Evolutionary conservation across 352 stramenopile species (phyloP).

Genomic region (Phytophthora quininea): DNA sequence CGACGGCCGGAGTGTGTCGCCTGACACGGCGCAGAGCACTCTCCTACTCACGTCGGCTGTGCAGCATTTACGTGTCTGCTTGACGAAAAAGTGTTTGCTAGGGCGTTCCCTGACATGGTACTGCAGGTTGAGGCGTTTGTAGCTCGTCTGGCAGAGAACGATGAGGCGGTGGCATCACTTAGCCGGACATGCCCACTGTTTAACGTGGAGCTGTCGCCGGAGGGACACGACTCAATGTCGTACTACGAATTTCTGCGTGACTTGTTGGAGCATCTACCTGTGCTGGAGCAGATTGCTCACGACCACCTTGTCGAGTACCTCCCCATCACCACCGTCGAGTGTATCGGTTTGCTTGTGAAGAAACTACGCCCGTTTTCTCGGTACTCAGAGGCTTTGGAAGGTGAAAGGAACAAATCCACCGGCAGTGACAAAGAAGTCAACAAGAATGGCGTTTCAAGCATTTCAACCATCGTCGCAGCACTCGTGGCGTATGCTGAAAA

Average conservation of each 20-base stretch:
- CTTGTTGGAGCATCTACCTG: constrained; percentile 49
- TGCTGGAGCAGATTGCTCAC: constrained; percentile 63
- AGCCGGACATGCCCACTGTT: constrained; percentile 61
- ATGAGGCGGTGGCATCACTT: constrained; percentile 42
- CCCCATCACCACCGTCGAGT: constrained; percentile 48
- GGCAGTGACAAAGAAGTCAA: constrained; percentile 81
- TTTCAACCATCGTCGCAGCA: constrained; percentile 75
- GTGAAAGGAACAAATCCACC: constrained; percentile 73
- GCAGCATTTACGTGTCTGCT: constrained; percentile 55
- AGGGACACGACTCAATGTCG: constrained; percentile 36
- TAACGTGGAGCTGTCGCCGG: constrained; percentile 32
- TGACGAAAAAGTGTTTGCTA: constrained; percentile 61
- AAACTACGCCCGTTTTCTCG: constrained; percentile 78
- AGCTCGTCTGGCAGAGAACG: constrained; percentile 39
- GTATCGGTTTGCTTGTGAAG: constrained; percentile 63
- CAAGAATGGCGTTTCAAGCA: constrained; percentile 76
- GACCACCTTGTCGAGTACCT: constrained; percentile 56
- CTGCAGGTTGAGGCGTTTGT: constrained; percentile 61
- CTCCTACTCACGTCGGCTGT: constrained; percentile 62
- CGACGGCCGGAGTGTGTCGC: constrained; percentile 50
- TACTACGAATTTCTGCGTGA: constrained; percentile 73
- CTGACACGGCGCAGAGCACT: constrained; percentile 53
- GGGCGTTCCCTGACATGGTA: constrained; percentile 61
- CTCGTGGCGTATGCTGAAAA: constrained; percentile 77
- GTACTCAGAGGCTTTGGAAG: constrained; percentile 75